A percentile compares a stretch with the other conserved stretches of the same genome.
These are phyloP conservation scores for Amphicarpaea edgeworthii DNA, from an alignment of 306 rosid genomes.

Conservation along the genomic window DNA sequence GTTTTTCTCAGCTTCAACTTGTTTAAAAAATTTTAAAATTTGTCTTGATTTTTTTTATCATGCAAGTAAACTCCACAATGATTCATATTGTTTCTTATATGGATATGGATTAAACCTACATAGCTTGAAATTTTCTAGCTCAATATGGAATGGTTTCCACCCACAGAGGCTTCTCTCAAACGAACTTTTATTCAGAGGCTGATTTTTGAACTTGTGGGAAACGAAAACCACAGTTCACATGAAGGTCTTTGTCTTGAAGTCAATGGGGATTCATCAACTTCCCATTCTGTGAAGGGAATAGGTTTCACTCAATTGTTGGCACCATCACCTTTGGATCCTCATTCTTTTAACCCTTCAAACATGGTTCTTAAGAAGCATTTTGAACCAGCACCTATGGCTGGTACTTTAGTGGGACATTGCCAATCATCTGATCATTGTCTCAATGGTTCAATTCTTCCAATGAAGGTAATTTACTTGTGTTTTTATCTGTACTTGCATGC, in stretches of 20 bases:
- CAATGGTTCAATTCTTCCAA: slow-evolving; percentile 29
- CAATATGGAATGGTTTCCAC: slow-evolving; percentile 74
- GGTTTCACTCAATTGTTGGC: slow-evolving; percentile 64
- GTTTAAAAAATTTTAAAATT: not conserved
- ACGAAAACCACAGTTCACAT: slow-evolving; percentile 42
- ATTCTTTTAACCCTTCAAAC: slow-evolving; percentile 45
- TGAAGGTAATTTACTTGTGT: too few relatives aligned
- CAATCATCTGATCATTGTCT: slow-evolving; percentile 58
- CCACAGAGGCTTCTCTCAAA: slow-evolving; percentile 79
- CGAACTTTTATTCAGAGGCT: slow-evolving; percentile 71
- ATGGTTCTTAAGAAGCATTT: slow-evolving; percentile 67
- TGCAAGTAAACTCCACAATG: not conserved
- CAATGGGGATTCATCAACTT: too few relatives aligned
- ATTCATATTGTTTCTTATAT: slow-evolving; percentile 28
- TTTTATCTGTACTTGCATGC: too few relatives aligned
- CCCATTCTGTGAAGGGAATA: slow-evolving; percentile 45
- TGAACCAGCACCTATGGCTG: slow-evolving; percentile 63
- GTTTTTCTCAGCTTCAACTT: slow-evolving; percentile 27
- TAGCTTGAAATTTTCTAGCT: slow-evolving; percentile 59
- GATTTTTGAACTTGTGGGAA: slow-evolving; percentile 59
- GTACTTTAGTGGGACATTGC: slow-evolving; percentile 54
- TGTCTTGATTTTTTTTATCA: slow-evolving; percentile 3
- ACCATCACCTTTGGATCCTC: slow-evolving; percentile 59
- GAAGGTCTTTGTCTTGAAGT: slow-evolving; percentile 22
- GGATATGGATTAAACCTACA: slow-evolving; percentile 14